Conservation (phyloP, 352 stramenopile genomes). For the Achlya hypogyna region DNA sequence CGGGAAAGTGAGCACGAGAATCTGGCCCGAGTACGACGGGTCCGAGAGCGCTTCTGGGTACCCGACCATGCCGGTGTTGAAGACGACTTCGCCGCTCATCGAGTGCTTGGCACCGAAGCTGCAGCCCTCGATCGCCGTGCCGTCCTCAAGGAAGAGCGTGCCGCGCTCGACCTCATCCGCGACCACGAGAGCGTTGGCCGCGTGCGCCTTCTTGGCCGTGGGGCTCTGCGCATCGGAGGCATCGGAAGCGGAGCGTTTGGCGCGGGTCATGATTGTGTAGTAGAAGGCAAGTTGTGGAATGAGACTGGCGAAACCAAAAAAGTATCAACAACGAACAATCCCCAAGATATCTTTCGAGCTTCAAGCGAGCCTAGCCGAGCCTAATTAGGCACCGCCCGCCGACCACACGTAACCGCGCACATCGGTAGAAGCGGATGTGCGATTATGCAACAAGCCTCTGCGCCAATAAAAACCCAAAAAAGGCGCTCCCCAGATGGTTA, state of each 20-base stretch:
- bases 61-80: constrained; percentile 98
- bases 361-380: background rate
- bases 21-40: constrained; percentile 96
- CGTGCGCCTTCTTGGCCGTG: constrained; percentile 9
- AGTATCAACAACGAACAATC: constrained; percentile 10
- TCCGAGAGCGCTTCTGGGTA: constrained; percentile 98
- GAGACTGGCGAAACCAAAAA: constrained; percentile 10
- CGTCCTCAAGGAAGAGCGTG: constrained; percentile 78
- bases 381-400: background rate
- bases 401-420: background rate
- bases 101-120: constrained; percentile 89
- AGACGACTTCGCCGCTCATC: constrained; percentile 95
- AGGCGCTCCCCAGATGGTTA: background rate
- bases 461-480: background rate
- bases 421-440: background rate
- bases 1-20: constrained; percentile 95
- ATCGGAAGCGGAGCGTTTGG: constrained; percentile 17
- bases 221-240: constrained; percentile 10
- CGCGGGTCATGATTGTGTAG: constrained; percentile 7
- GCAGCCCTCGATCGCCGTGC: constrained; percentile 67
- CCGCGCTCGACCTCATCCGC: constrained; percentile 25
- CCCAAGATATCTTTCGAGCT: background rate
- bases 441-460: background rate
- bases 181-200: constrained; percentile 11
- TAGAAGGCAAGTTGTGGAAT: constrained; percentile 10